These are phyloP conservation scores for Rosa persica DNA, from an alignment of 306 rosid genomes.

Conservation along the genomic window DNA sequence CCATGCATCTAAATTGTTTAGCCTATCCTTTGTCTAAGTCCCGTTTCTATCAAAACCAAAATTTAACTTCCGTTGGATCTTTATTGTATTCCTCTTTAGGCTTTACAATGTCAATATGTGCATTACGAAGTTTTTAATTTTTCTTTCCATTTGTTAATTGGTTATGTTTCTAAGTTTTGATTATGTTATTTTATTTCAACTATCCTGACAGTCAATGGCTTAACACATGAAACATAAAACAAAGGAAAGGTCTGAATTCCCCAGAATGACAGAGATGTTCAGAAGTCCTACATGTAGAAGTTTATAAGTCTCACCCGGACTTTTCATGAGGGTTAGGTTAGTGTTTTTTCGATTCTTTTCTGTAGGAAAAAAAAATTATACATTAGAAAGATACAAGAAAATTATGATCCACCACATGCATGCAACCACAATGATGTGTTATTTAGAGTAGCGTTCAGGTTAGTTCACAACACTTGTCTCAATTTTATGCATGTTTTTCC, in stretches of 20 bases:
- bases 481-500: slow-evolving; percentile 17
- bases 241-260: neutral
- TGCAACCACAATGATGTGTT: neutral
- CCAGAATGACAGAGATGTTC: neutral
- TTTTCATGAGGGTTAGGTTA: slow-evolving; percentile 4
- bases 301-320: neutral
- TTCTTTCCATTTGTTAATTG: neutral
- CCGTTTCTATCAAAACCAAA: neutral
- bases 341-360: neutral
- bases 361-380: neutral
- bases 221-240: neutral
- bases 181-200: neutral
- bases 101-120: neutral
- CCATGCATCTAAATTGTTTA: neutral
- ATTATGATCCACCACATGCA: neutral
- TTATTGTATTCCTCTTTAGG: slow-evolving; percentile 3
- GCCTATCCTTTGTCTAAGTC: neutral
- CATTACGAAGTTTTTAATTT: neutral
- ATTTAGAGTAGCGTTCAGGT: slow-evolving; percentile 8
- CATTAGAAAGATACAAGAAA: neutral
- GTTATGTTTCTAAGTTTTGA: neutral
- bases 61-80: neutral
- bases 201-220: neutral
- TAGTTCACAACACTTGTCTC: neutral
- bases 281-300: neutral